Evolutionary conservation across 106 monocot genomes (phyloP).

Genomic region (Dendrobium nobile): DNA sequence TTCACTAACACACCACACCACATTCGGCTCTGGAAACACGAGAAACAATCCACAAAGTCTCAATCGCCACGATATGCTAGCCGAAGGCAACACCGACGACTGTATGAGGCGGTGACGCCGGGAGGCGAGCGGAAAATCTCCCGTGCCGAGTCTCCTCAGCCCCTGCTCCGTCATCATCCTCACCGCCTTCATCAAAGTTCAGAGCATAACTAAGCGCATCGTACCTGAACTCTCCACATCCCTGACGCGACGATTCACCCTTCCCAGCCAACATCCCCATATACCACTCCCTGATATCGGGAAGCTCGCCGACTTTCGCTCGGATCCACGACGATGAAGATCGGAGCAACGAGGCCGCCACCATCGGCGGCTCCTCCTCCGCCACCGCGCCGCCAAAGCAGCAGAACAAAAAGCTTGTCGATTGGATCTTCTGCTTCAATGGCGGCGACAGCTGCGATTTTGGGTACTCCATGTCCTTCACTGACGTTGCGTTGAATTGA

Average conservation of each 20-base stretch:
- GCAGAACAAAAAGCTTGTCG: constrained; percentile 40
- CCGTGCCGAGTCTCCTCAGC: neutral
- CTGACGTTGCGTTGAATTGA: too few species aligned
- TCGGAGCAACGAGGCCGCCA: constrained; percentile 24
- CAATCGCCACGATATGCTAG: neutral
- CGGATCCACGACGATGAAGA: constrained; percentile 41
- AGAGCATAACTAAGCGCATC: constrained; percentile 1
- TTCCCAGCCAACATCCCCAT: constrained; percentile 5
- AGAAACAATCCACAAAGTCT: too few species aligned
- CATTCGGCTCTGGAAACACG: too few species aligned
- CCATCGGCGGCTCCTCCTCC: neutral
- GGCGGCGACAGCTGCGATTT: neutral
- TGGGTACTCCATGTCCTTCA: too few species aligned
- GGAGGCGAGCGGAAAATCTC: neutral
- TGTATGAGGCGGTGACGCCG: neutral
- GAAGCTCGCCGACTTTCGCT: constrained; percentile 29
- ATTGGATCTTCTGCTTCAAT: constrained; percentile 20
- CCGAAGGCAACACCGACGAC: neutral
- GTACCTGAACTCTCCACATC: neutral
- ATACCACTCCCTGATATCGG: constrained; percentile 23
- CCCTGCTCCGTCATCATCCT: neutral
- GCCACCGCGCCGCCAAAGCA: constrained; percentile 29
- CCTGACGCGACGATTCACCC: neutral
- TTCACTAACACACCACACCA: too few species aligned
- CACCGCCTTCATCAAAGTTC: constrained; percentile 4